These are phyloP conservation scores for Skeletonema menzelii DNA, from an alignment of 108 stramenopile genomes.

Conservation along the genomic window DNA sequence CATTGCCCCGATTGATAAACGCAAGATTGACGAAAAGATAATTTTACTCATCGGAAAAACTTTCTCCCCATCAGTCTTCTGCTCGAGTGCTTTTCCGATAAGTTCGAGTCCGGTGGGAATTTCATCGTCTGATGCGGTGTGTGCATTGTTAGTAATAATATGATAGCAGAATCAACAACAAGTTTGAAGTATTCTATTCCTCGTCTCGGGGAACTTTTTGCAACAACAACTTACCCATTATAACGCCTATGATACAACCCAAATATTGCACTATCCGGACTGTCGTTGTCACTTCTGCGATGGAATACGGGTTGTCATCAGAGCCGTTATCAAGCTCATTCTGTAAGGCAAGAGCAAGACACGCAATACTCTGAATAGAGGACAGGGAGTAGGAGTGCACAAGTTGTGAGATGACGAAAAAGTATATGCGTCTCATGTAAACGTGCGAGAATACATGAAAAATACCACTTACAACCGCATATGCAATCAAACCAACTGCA, in stretches of 20 bases:
- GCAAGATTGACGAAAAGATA: slow-evolving; percentile 7
- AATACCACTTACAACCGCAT: background rate
- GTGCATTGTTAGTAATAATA: background rate
- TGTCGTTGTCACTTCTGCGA: background rate
- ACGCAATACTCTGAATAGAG: background rate
- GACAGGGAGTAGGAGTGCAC: too few species aligned
- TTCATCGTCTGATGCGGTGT: background rate
- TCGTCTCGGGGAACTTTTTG: too few species aligned
- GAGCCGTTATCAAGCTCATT: slow-evolving; percentile 18
- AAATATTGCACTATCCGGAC: slow-evolving; percentile 6
- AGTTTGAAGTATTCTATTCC: too few species aligned
- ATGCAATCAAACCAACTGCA: slow-evolving; percentile 8
- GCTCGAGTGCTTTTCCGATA: slow-evolving; percentile 6
- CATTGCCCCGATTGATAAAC: slow-evolving; percentile 6
- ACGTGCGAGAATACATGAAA: background rate
- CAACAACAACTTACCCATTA: background rate
- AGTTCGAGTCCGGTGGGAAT: slow-evolving; percentile 15
- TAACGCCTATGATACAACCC: slow-evolving; percentile 15
- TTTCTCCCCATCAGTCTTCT: background rate
- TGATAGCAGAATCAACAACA: too few species aligned
- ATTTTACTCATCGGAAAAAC: slow-evolving; percentile 2
- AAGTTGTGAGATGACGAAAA: background rate
- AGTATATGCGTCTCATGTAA: background rate
- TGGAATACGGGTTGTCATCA: background rate
- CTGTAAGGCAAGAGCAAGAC: slow-evolving; percentile 19